Conservation (phyloP, 306 rosid species). For the Gynostemma pentaphyllum region DNA sequence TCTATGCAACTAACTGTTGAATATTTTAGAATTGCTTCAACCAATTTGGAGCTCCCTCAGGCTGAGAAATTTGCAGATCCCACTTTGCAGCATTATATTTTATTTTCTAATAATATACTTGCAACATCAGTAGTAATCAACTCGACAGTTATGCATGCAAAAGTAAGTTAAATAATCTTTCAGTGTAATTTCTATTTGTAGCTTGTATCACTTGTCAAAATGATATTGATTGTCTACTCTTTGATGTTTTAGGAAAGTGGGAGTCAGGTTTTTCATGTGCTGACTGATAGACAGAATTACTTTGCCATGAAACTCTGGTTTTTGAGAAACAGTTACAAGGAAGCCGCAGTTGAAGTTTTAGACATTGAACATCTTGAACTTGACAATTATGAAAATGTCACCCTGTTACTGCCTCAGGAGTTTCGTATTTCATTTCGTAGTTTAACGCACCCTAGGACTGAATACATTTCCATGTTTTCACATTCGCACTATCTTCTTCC, state of each 20-base stretch:
- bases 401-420: slow-evolving; percentile 60
- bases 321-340: slow-evolving; percentile 48
- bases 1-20: slow-evolving; percentile 88
- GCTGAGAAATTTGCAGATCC: slow-evolving; percentile 56
- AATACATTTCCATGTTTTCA: slow-evolving; percentile 84
- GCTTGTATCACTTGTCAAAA: not conserved
- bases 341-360: slow-evolving; percentile 65
- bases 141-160: slow-evolving; percentile 66
- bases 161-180: slow-evolving; percentile 39
- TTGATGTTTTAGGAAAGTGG: slow-evolving; percentile 54
- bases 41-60: slow-evolving; percentile 31
- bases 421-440: slow-evolving; percentile 51
- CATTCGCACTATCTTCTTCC: slow-evolving; percentile 84
- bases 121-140: slow-evolving; percentile 86
- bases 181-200: slow-evolving; percentile 8
- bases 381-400: slow-evolving; percentile 21
- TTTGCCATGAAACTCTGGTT: slow-evolving; percentile 92
- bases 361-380: slow-evolving; percentile 57
- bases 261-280: slow-evolving; percentile 81
- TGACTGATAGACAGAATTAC: slow-evolving; percentile 81
- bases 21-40: slow-evolving; percentile 50
- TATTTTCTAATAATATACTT: slow-evolving; percentile 79
- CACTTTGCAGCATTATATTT: slow-evolving; percentile 57
- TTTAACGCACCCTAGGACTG: slow-evolving; percentile 49
- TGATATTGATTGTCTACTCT: slow-evolving; percentile 24